These are phyloP conservation scores for Apostasia shenzhenica DNA, from an alignment of 106 monocot species.

Conservation along the genomic window DNA sequence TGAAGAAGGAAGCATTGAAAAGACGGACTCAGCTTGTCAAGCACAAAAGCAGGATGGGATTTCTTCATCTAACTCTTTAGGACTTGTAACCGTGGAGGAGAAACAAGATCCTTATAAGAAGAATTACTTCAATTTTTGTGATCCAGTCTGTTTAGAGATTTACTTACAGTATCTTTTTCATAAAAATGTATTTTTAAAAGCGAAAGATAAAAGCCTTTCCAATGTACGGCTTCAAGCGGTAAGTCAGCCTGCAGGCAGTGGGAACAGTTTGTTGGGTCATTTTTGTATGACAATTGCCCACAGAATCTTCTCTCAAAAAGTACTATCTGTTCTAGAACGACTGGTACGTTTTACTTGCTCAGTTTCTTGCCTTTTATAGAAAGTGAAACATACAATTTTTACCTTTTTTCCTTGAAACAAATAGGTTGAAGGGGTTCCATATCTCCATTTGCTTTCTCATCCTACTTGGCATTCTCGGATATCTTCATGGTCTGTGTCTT, in stretches of 20 bases:
- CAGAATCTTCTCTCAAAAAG: conserved; percentile 75
- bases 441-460: conserved; percentile 66
- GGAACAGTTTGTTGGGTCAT: conserved; percentile 50
- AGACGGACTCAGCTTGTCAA: conserved; percentile 7
- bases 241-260: conserved; percentile 24
- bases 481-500: conserved; percentile 78
- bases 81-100: conserved; percentile 22
- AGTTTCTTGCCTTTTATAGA: not conserved
- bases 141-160: conserved; percentile 60
- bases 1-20: conserved; percentile 23
- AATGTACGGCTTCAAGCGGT: conserved; percentile 5
- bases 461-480: conserved; percentile 92
- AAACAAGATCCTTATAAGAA: conserved; percentile 14
- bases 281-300: conserved; percentile 87
- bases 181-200: conserved; percentile 31
- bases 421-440: conserved; percentile 73
- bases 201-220: conserved; percentile 27
- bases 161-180: conserved; percentile 68
- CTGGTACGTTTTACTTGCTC: conserved; percentile 38
- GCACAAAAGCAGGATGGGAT: conserved; percentile 15
- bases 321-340: conserved; percentile 53
- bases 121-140: conserved; percentile 28
- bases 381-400: not conserved
- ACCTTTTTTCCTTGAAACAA: conserved; percentile 3
- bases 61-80: conserved; percentile 17